Evolutionary conservation across 345 rosid genomes (phyloP), one percentile per base, ranked within the genome.

Genomic region (Leavenworthia alabamica): DNA sequence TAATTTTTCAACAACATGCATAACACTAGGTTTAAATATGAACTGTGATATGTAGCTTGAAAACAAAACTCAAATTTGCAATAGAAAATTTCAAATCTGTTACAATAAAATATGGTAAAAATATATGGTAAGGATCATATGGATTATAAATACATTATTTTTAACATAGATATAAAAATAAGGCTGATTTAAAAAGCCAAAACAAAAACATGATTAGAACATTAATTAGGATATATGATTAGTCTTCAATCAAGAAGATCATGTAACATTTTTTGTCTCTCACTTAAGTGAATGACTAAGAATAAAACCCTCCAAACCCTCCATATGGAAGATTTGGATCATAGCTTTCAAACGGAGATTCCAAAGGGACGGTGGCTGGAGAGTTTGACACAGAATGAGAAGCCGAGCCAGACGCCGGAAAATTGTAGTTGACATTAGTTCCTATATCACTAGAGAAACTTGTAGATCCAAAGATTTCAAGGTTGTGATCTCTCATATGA

Each of bases 321-420:
- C 62, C 49, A 2, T 13, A 62, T 31, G 58, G 44, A 62, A 62
- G 28, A 62, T 8, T 62, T 37, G 74, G 74, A 14, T 70, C 63
- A 55, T 28, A 62, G 29, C 23, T 62, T 29, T 62, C 4, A 39
- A 54, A 70, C 0, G 74, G 68, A 31, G 64, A 62, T 55, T 62
- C 74, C 37, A 66, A 46, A 45, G 15, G 40, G 4, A 37, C 12
- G 6, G 56, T 66, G 36, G 68, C 37, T 0, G 68, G 64, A 62
- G 74, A 70, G 63, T 62, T 70, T 47, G 74, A 70, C 14, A 51
- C n/a, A 20, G 74, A 62, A 23, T 54, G 67, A 51, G 73, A 32
- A 44, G 52, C 50, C 15, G 72, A 67, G 12, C 66, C 60, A 67
- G 62, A 52, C 10, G 56, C 33, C 8, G 80, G 32, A 37, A 74